Base-by-base conservation (phyloP, 805 yeast species). In the Saccharomyces mikatae region DNA sequence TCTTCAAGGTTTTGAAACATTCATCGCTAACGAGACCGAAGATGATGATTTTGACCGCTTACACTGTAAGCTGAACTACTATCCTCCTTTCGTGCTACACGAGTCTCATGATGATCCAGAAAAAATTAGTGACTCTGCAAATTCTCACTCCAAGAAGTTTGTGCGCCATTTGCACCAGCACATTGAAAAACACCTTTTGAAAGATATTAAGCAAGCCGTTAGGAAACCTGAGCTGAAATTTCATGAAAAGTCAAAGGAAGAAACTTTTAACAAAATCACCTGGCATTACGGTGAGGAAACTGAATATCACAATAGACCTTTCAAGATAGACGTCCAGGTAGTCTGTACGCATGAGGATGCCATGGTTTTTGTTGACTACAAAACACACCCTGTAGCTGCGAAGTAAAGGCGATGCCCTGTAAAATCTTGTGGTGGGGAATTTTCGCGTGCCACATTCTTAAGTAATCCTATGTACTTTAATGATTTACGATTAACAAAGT, bases 111-210 rank as follows among this genome's bases (percentile, higher is more conserved):
- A 83, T 53, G 83, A 86, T 64, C 81, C 82, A 56, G 90, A 86
- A 49, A 85, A 83, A 66, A 80, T 86, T 57, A 84, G 85, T 67
- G 85, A 86, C 44, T 81, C 87, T 48, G 83, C 80, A 76, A 86
- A 85, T 69, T 82, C 85, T 54, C 82, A 86, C 66, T 82, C 84
- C 57, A 80, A 82, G 63, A 85, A 86, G 70, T 86, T 84, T 65
- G 82, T 81, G 56, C 77, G 94, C 67, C 86, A 85, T 67, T 76
- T 86, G 69, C 87, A 83, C 63, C 94, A 86, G 70, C 94, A 86
- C 63, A 76, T 86, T 54, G 80, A 83, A 63, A 84, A 84, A 63
- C 92, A 86, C 68, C 72, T 86, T 64, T 74, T 86, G 67, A 77
- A 79, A 58, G 92, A 86, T 60, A 81, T 86, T 71, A 78, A 77